A percentile compares a stretch with the other conserved stretches of the same genome.
Conservation (phyloP, 2,329 filamentous ascomycete species). For the Pezicula radicicola region DNA sequence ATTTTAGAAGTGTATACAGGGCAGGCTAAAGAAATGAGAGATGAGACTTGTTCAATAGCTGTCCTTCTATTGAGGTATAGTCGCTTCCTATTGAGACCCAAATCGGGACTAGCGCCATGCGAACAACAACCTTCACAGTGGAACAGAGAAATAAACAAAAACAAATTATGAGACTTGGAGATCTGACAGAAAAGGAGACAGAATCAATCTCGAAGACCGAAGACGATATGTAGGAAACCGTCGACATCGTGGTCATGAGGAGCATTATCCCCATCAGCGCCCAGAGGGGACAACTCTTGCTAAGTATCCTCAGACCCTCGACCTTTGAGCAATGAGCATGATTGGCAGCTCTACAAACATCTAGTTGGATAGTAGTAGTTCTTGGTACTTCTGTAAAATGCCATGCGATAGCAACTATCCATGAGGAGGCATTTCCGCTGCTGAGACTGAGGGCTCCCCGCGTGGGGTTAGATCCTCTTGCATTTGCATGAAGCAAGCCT, state of each 20-base stretch:
- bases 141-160: not conserved
- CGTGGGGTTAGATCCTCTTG: not conserved
- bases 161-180: not conserved
- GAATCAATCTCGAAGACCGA: too few species aligned
- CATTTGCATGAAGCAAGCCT: not conserved
- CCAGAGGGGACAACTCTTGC: too few species aligned
- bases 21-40: not conserved
- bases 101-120: slow-evolving; percentile 1
- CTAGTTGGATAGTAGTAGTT: not conserved
- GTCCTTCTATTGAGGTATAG: not conserved
- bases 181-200: not conserved
- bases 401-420: not conserved
- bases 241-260: too few species aligned
- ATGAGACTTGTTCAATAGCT: not conserved
- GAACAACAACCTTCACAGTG: not conserved
- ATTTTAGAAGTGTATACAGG: not conserved
- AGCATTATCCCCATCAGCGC: too few species aligned
- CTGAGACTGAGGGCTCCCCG: not conserved
- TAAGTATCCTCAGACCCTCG: too few species aligned
- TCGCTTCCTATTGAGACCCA: slow-evolving; percentile 3
- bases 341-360: not conserved
- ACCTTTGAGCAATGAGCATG: not conserved
- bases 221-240: too few species aligned
- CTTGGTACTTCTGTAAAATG: not conserved
- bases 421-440: not conserved